These are phyloP conservation scores for Hypomontagnella submonticulosa DNA, from an alignment of 495 filamentous ascomycete species.

Conservation along the genomic window DNA sequence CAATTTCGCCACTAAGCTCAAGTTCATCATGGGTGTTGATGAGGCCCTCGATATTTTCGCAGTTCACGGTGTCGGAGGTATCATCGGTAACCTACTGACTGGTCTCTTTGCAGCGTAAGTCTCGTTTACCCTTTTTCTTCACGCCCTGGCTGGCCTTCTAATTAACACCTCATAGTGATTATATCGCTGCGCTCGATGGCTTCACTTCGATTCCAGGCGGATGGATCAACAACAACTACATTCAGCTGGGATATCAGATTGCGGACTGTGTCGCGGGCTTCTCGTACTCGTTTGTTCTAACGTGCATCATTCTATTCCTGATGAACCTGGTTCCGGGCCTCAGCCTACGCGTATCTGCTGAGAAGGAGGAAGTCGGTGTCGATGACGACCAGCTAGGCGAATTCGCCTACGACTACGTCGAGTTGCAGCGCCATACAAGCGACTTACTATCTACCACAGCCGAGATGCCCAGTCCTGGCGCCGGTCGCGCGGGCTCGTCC, in stretches of 20 bases:
- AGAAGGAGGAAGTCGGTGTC: constrained; percentile 79
- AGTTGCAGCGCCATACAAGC: constrained; percentile 75
- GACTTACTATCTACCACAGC: constrained; percentile 39
- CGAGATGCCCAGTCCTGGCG: constrained; percentile 49
- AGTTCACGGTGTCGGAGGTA: constrained; percentile 79
- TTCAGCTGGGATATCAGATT: constrained; percentile 81
- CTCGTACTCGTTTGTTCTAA: constrained; percentile 81
- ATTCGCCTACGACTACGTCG: constrained; percentile 87
- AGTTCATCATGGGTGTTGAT: constrained; percentile 78
- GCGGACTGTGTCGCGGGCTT: constrained; percentile 79
- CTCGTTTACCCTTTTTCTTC: not conserved
- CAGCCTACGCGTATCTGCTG: constrained; percentile 75
- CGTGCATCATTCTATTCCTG: constrained; percentile 79
- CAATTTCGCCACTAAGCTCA: constrained; percentile 95
- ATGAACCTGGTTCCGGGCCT: constrained; percentile 81
- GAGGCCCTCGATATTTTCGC: constrained; percentile 86
- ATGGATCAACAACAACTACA: constrained; percentile 80
- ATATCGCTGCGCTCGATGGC: constrained; percentile 82
- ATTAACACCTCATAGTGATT: constrained; percentile 61
- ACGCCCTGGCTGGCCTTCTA: not conserved
- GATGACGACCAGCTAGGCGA: constrained; percentile 87
- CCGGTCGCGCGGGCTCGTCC: constrained; percentile 77
- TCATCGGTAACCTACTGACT: constrained; percentile 80
- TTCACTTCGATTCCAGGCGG: constrained; percentile 70
- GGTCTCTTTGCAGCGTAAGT: constrained; percentile 83